phyloP scores from a whole-genome alignment of 257 asterid species.

The Solanum virginianum region DNA sequence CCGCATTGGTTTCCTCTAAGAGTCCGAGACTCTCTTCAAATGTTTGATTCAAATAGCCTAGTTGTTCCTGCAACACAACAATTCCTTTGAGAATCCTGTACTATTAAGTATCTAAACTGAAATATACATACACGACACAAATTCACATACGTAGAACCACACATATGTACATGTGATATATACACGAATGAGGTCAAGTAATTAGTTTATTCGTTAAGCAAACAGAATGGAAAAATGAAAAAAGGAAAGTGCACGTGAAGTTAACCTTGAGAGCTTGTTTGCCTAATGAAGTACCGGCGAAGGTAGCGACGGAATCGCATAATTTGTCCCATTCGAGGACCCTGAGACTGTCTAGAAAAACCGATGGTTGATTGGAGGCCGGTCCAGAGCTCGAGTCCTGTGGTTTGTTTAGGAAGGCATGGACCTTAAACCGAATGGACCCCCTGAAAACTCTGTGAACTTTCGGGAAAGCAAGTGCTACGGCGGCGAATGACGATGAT shows the following conservation, averaged over 20 bases:
- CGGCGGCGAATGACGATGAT: neutral
- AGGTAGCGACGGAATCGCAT: conserved; percentile 77
- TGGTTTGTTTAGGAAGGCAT: neutral
- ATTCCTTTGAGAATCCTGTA: neutral
- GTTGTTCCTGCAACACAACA: conserved; percentile 34
- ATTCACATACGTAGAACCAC: neutral
- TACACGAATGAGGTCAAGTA: neutral
- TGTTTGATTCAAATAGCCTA: conserved; percentile 49
- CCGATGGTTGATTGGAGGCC: conserved; percentile 20
- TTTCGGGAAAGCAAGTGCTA: neutral
- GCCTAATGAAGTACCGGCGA: conserved; percentile 76
- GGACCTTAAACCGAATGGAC: neutral
- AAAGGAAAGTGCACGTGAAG: neutral
- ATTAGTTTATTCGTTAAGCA: neutral
- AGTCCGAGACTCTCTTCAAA: conserved; percentile 55
- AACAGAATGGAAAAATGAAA: neutral
- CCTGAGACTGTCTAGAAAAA: conserved; percentile 68
- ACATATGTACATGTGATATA: neutral
- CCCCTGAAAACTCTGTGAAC: neutral
- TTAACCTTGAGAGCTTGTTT: conserved; percentile 50
- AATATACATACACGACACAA: neutral
- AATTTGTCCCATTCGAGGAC: conserved; percentile 83
- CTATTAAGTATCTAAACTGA: neutral
- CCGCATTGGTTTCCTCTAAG: conserved; percentile 75
- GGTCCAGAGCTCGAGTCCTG: neutral